Evolutionary conservation across 495 filamentous ascomycete species (phyloP), one percentile per base, ranked within the genome.

Genomic region (Penicillium pulvis): DNA sequence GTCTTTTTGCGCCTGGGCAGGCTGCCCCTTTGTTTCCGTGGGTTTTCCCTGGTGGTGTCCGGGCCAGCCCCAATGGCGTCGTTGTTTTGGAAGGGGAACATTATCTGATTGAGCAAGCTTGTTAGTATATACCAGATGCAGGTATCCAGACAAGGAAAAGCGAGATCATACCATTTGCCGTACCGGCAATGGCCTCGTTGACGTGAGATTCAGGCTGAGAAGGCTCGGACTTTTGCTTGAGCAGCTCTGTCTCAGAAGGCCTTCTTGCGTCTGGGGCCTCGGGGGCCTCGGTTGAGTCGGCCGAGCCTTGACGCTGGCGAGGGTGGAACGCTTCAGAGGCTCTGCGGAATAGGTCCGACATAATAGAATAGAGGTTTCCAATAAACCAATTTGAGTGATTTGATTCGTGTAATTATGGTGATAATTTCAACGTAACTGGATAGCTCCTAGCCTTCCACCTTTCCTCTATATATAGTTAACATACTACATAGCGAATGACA

Each of bases 301-400:
- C 24, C 28, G 56, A 58, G 49, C 12, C 56, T 58, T 58, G 55
- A 50, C 55, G 55, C 55, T 41, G 16, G 6, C 56, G 56, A 36
- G 10, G 33, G 45, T 58, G 39, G 48, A 58, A 39, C 28, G 56
- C 56, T 24, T 58, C 56, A 5, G 56, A 58, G 26, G 56, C 56
- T 58, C 56, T 52, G 56, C 56, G 56, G 48, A 58, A 30, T 36
- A 58, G 47, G 19, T 58, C 41, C 2, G 56, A 53, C 56, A 58
- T 58, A 0, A 10, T 58, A 10, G 11, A 12, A 36, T 11, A 12
- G 10, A 36, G 4, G 2, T 36, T 14, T 14, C 10, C 33, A 35
- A 35, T 35, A 12, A 35, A 12, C 3, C 10, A 10, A 36, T 36
- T 36, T 3, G 10, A 36, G 33, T 36, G 20, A 23, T 23, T 23